Evolutionary conservation across 306 rosid genomes (phyloP).

Genomic region (Fagus crenata): DNA sequence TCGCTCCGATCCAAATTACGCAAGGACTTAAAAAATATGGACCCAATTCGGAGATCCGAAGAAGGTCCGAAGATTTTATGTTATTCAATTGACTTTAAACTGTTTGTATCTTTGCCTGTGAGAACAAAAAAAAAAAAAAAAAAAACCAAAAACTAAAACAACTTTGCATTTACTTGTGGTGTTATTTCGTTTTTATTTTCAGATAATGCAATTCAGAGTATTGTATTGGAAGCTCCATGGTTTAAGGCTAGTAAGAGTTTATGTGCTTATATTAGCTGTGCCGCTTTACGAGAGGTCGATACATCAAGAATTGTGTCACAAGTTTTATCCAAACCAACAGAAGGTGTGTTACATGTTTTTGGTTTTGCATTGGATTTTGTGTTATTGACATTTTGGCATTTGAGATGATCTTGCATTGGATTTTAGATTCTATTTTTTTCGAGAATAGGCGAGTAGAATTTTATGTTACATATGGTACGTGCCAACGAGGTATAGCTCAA

Average conservation of each 20-base stretch:
- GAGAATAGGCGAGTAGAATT: no score
- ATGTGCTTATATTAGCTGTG: slow-evolving; percentile 32
- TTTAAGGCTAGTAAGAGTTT: slow-evolving; percentile 30
- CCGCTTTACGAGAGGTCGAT: slow-evolving; percentile 38
- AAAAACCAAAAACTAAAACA: background rate
- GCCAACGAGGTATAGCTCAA: no score
- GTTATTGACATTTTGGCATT: background rate
- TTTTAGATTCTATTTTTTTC: background rate
- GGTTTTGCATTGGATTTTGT: slow-evolving; percentile 2
- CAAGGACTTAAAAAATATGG: slow-evolving; percentile 30
- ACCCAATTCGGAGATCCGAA: slow-evolving; percentile 33
- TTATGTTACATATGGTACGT: no score
- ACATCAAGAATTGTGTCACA: slow-evolving; percentile 35
- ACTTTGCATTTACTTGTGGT: background rate
- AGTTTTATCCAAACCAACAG: slow-evolving; percentile 16
- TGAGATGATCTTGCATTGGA: background rate
- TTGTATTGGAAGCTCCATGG: slow-evolving; percentile 38
- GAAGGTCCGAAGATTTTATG: slow-evolving; percentile 13
- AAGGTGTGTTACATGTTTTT: slow-evolving; percentile 8
- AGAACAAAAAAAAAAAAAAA: no score
- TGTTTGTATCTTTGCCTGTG: background rate
- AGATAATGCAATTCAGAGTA: slow-evolving; percentile 35
- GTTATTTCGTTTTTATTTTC: background rate
- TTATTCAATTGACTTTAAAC: background rate
- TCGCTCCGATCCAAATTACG: slow-evolving; percentile 29